Percentiles rank a stretch among this genome's conserved stretches.
phyloP scores from a whole-genome alignment of 805 yeast species.

The Candida endomychidarum region DNA sequence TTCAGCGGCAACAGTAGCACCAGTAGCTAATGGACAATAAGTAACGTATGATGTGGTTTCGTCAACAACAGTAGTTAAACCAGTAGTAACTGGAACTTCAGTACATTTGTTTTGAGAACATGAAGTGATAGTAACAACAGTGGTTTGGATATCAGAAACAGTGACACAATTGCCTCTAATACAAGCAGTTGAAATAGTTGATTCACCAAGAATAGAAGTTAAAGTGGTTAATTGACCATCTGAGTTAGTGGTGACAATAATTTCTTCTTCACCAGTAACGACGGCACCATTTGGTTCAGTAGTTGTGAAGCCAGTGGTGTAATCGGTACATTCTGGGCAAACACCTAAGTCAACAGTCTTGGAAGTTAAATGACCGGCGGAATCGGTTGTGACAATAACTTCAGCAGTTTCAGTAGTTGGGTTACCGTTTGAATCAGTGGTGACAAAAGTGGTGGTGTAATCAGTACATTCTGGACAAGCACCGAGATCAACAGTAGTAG shows the following conservation, averaged over 20 bases:
- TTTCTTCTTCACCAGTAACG: slow-evolving; percentile 15
- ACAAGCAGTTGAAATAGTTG: slow-evolving; percentile 11
- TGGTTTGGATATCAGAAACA: slow-evolving; percentile 19
- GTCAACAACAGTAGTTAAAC: slow-evolving; percentile 32
- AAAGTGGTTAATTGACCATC: slow-evolving; percentile 14
- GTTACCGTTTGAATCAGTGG: slow-evolving; percentile 15
- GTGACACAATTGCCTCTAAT: slow-evolving; percentile 11
- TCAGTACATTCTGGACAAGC: slow-evolving; percentile 14
- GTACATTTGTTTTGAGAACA: slow-evolving; percentile 32
- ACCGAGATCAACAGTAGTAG: slow-evolving; percentile 13
- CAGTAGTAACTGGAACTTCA: slow-evolving; percentile 31
- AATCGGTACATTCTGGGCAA: slow-evolving; percentile 11
- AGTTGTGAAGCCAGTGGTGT: slow-evolving; percentile 17
- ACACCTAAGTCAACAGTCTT: slow-evolving; percentile 12
- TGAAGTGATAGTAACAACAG: slow-evolving; percentile 35
- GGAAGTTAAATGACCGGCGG: slow-evolving; percentile 14
- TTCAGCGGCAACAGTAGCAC: slow-evolving; percentile 5
- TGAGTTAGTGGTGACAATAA: slow-evolving; percentile 17
- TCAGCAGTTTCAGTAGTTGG: slow-evolving; percentile 15
- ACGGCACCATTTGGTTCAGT: slow-evolving; percentile 17
- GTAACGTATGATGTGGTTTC: slow-evolving; percentile 29
- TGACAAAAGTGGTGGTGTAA: slow-evolving; percentile 18
- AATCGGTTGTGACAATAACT: slow-evolving; percentile 18
- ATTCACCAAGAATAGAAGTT: slow-evolving; percentile 9
- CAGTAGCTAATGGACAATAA: slow-evolving; percentile 28